These are phyloP conservation scores for Setaria italica DNA, from an alignment of 202 grass and related monocot genomes.

Conservation along the genomic window DNA sequence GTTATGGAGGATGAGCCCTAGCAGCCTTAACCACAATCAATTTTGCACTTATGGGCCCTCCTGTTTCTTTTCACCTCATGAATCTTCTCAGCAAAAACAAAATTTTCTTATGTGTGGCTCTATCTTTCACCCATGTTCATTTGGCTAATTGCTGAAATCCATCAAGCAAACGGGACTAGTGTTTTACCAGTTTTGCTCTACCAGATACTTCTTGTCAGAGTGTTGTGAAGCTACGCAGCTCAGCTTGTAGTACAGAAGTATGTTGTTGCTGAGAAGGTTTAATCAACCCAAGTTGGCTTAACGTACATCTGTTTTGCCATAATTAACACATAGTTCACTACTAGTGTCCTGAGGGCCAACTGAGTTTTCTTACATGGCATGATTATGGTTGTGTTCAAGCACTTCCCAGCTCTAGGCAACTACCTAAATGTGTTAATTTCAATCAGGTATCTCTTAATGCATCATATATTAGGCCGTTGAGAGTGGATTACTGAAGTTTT, in stretches of 20 bases:
- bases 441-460: neutral
- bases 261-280: neutral
- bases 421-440: neutral
- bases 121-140: neutral
- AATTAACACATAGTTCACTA: neutral
- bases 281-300: neutral
- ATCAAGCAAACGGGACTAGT: neutral
- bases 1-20: neutral
- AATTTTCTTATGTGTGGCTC: neutral
- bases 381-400: neutral
- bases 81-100: neutral
- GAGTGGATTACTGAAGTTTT: neutral
- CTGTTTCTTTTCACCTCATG: neutral
- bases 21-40: neutral
- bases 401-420: neutral
- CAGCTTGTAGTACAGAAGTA: neutral
- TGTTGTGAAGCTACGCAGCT: neutral
- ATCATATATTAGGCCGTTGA: slow-evolving; percentile 8
- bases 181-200: neutral
- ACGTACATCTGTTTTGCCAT: neutral
- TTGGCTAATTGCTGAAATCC: neutral
- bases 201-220: neutral
- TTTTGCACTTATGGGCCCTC: neutral
- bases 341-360: neutral
- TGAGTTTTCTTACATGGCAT: neutral